Evolutionary conservation across 73 alveolate genomes (phyloP), one percentile per base, ranked within the genome.

Genomic region (Paramecium sexaurelia): DNA sequence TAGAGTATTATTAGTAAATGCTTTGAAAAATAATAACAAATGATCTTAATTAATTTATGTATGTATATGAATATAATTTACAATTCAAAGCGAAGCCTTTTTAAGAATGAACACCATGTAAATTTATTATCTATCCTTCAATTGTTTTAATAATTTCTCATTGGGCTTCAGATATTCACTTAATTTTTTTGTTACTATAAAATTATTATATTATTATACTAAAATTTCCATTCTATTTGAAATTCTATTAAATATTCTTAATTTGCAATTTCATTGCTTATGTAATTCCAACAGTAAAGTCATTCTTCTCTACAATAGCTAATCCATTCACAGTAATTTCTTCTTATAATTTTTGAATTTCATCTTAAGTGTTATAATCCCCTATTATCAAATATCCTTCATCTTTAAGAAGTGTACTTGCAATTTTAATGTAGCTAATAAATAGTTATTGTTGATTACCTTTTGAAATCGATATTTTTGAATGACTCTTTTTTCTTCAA

Each of bases 351-450:
- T 61, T 29, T 24, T 61, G n/a, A 26, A 61, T 61, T 6, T 61
- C 39, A 1, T 61, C 83, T 15, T 61, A 29, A 26, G 83, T 61
- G 5, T 61, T 45, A 26, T 61, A 61, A 61, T 61, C 83, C 11
- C 83, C 83, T 1, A 61, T 61, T 5, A 61, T 61, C 11, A 61
- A 61, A 29, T 61, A 61, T 29, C 83, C 83, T 26, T 61, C 83
- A 61, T 61, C 83, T 10, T 61, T 61, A 32, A 61, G 83, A 7
- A 61, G 39, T 26, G 29, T 26, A 61, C 47, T 29, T 2, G 39
- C 83, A 3, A 61, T 26, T 61, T 15, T 61, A 4, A 61, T 61
- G 7, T 61, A 61, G 7, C 83, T 61, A 61, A 29, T 1, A 45
- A 45, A 15, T 39, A 22, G 11, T 29, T 0, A 61, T 61, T 11